Conservation (phyloP, 1,284 basidiomycete species). For the Testicularia cyperi region DNA sequence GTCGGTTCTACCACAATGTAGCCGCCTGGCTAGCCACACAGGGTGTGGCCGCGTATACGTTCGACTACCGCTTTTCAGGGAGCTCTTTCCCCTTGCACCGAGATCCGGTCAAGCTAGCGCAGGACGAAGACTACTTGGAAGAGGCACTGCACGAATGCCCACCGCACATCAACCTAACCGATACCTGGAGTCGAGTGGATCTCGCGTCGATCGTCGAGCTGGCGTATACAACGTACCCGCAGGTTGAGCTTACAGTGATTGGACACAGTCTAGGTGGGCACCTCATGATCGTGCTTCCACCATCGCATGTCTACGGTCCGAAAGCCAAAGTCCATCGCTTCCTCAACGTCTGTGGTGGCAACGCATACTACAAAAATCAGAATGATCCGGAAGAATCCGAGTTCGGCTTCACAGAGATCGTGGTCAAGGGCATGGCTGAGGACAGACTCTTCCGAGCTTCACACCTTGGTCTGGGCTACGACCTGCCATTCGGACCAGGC, state of each 20-base stretch:
- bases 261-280: constrained; percentile 48
- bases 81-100: constrained; percentile 35
- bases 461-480: constrained; percentile 43
- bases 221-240: constrained; percentile 26
- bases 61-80: constrained; percentile 48
- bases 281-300: constrained; percentile 31
- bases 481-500: constrained; percentile 45
- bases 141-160: constrained; percentile 31
- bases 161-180: constrained; percentile 29
- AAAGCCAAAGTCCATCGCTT: constrained; percentile 33
- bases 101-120: constrained; percentile 26
- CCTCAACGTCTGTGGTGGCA: constrained; percentile 46
- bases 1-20: constrained; percentile 44
- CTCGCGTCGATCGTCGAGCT: constrained; percentile 35
- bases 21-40: constrained; percentile 35
- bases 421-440: constrained; percentile 38
- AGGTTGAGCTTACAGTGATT: constrained; percentile 29
- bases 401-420: constrained; percentile 41
- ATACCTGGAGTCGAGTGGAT: constrained; percentile 44
- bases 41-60: constrained; percentile 43
- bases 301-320: constrained; percentile 27
- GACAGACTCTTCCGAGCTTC: constrained; percentile 42
- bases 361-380: constrained; percentile 41
- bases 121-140: constrained; percentile 40
- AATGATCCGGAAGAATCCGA: constrained; percentile 30